Conservation (phyloP, 768 basidiomycete genomes). For the Calvatia gigantea region DNA sequence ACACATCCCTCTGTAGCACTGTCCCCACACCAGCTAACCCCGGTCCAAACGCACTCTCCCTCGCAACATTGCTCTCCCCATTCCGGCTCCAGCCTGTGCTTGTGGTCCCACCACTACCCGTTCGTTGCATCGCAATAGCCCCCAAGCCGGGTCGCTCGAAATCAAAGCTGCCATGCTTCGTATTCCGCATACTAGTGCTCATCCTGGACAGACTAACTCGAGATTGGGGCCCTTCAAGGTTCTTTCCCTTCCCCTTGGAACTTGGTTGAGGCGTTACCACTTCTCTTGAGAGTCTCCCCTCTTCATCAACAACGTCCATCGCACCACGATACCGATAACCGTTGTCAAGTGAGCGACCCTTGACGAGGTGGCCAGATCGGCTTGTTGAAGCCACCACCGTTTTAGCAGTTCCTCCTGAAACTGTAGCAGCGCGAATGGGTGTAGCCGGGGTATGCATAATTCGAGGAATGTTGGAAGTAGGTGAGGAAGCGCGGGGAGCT, state of each 20-base stretch:
- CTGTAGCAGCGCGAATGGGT: conserved; percentile 14
- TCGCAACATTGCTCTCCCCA: conserved; percentile 8
- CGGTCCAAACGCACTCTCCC: conserved; percentile 37
- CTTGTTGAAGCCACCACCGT: neutral
- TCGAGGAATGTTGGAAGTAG: conserved; percentile 18
- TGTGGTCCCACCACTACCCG: conserved; percentile 37
- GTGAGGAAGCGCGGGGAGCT: conserved; percentile 5
- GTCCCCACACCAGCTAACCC: conserved; percentile 45
- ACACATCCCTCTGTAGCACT: conserved; percentile 36
- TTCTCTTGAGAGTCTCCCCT: conserved; percentile 18
- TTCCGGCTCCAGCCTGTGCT: conserved; percentile 28
- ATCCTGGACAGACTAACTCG: conserved; percentile 19
- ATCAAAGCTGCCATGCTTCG: conserved; percentile 72
- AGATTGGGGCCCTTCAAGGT: conserved; percentile 18
- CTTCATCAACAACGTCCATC: conserved; percentile 36
- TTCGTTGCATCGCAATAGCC: conserved; percentile 37
- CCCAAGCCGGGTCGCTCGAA: conserved; percentile 66
- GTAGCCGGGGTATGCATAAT: conserved; percentile 33
- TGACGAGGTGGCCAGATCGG: neutral
- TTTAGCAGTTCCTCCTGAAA: neutral
- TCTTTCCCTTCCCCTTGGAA: conserved; percentile 24
- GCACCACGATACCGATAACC: conserved; percentile 30
- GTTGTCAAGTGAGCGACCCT: conserved; percentile 33
- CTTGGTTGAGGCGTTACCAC: conserved; percentile 14
- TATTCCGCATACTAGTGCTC: conserved; percentile 33